phyloP scores from a whole-genome alignment of 768 basidiomycete genomes.

The Kwoniella dejecticola region DNA sequence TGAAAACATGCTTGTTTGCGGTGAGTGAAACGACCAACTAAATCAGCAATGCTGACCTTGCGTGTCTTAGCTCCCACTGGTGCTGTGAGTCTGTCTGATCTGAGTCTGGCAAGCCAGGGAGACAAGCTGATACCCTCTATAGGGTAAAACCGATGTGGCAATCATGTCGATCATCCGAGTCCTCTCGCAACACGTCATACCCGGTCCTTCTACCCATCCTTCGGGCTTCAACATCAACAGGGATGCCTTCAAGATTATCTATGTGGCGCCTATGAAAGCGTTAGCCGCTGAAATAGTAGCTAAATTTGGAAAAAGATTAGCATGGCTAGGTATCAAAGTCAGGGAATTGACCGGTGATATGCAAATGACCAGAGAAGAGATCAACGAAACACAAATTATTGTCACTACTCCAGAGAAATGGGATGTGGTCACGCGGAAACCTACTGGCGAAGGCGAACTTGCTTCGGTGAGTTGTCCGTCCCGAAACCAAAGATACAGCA shows the following conservation, averaged over 20 bases:
- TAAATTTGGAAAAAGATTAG: conserved; percentile 84
- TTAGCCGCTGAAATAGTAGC: conserved; percentile 91
- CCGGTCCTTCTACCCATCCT: conserved; percentile 25
- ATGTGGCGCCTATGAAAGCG: conserved; percentile 99
- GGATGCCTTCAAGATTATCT: conserved; percentile 90
- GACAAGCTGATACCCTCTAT: conserved; percentile 4
- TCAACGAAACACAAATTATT: conserved; percentile 92
- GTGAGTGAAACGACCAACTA: conserved; percentile 55
- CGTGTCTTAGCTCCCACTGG: conserved; percentile 82
- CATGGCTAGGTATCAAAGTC: conserved; percentile 83
- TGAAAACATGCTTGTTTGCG: conserved; percentile 93
- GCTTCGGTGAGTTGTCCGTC: conserved; percentile 68
- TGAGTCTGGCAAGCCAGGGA: background rate
- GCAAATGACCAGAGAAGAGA: conserved; percentile 92
- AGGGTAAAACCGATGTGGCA: conserved; percentile 99
- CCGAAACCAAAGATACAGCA: too few relatives aligned
- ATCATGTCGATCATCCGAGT: conserved; percentile 91
- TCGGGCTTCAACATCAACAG: conserved; percentile 62
- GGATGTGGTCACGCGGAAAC: conserved; percentile 98
- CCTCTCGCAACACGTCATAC: conserved; percentile 67
- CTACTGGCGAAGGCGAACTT: conserved; percentile 94
- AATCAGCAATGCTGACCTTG: background rate
- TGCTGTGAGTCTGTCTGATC: conserved; percentile 66
- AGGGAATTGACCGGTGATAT: conserved; percentile 96
- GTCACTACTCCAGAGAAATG: conserved; percentile 99